Conservation (phyloP, 2,329 filamentous ascomycete species). For the Phoma sp. region DNA sequence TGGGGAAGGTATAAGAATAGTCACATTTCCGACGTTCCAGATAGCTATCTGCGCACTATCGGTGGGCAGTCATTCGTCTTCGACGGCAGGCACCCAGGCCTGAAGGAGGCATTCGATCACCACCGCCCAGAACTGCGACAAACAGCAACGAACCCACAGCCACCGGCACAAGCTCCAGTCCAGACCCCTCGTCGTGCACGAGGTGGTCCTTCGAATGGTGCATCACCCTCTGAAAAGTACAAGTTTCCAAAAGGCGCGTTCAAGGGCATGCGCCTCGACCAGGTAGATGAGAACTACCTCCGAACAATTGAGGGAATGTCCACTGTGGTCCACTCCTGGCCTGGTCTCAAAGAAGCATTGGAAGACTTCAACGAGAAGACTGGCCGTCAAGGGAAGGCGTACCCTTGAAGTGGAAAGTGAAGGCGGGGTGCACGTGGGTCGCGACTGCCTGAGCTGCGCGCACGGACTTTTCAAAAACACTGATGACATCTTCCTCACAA, state of each 20-base stretch:
- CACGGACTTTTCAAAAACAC: background rate
- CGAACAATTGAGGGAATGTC: constrained; percentile 29
- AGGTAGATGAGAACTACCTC: constrained; percentile 30
- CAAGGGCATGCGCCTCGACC: constrained; percentile 19
- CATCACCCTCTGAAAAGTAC: constrained; percentile 13
- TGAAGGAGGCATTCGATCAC: constrained; percentile 34
- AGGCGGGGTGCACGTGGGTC: constrained; percentile 9
- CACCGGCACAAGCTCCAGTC: constrained; percentile 9
- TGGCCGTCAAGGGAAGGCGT: constrained; percentile 19
- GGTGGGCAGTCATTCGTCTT: constrained; percentile 29
- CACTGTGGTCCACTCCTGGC: constrained; percentile 24
- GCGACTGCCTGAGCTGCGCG: constrained; percentile 13
- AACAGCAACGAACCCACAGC: constrained; percentile 1
- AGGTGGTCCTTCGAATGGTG: background rate
- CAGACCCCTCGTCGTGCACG: constrained; percentile 10
- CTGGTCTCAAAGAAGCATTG: constrained; percentile 26
- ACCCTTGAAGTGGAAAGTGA: background rate
- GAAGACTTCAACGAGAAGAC: constrained; percentile 29
- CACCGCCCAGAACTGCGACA: constrained; percentile 28
- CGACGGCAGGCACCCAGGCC: constrained; percentile 24
- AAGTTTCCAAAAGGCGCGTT: constrained; percentile 20
- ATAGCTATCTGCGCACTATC: constrained; percentile 31
- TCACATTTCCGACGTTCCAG: constrained; percentile 27
- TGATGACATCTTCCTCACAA: constrained; percentile 2
- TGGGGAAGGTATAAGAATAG: constrained; percentile 26